Evolutionary conservation across 1,284 basidiomycete species (phyloP).

Genomic region (Apiotrichum brassicae): DNA sequence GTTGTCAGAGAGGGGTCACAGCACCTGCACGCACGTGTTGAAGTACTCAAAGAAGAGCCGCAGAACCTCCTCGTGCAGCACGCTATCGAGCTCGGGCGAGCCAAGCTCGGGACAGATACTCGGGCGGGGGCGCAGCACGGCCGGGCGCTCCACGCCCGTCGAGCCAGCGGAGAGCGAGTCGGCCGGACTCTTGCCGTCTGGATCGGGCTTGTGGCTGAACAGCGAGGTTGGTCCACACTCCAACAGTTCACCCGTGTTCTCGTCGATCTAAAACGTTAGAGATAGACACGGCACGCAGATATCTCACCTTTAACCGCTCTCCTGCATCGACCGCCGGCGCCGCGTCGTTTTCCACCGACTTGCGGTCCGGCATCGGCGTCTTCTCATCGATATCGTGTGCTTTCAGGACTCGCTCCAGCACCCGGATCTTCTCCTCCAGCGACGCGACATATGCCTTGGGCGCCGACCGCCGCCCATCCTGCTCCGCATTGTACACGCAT

Average conservation of each 20-base stretch:
- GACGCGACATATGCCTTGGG: slow-evolving; percentile 19
- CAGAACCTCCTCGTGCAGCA: slow-evolving; percentile 19
- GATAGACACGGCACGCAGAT: not conserved
- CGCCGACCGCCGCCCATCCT: slow-evolving; percentile 17
- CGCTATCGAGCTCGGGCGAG: slow-evolving; percentile 15
- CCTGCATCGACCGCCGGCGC: not conserved
- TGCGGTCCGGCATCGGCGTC: not conserved
- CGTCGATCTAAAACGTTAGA: slow-evolving; percentile 12
- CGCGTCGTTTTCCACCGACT: not conserved
- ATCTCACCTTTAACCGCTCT: slow-evolving; percentile 12
- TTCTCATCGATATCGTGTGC: slow-evolving; percentile 7
- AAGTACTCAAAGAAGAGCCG: slow-evolving; percentile 25
- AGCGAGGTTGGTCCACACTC: slow-evolving; percentile 17
- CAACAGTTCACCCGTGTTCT: slow-evolving; percentile 16
- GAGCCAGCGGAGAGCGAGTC: not conserved
- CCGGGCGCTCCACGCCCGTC: slow-evolving; percentile 3
- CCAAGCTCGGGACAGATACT: slow-evolving; percentile 4
- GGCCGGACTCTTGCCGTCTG: not conserved
- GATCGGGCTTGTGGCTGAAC: slow-evolving; percentile 12
- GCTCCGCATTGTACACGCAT: slow-evolving; percentile 19
- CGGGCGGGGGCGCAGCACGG: slow-evolving; percentile 1
- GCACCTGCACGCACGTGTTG: slow-evolving; percentile 10
- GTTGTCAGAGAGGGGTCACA: not conserved
- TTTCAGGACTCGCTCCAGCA: slow-evolving; percentile 14
- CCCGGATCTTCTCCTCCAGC: slow-evolving; percentile 15